These are phyloP conservation scores for Sphagnum tenellum DNA, from an alignment of 225 moss, liverwort and hornwort species.

Conservation along the genomic window DNA sequence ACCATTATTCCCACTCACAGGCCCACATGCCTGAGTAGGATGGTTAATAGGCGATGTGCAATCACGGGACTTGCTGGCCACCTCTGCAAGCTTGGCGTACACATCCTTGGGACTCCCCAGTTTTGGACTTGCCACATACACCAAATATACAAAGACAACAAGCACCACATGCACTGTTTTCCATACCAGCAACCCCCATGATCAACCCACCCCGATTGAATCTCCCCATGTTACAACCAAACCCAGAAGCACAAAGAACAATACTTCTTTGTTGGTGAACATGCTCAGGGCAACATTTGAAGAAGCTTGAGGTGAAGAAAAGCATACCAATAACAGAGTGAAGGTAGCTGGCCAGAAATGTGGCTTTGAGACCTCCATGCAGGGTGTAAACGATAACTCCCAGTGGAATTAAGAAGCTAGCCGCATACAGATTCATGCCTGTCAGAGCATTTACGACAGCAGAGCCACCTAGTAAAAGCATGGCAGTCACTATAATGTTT, in stretches of 20 bases:
- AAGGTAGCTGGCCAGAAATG: constrained; percentile 17
- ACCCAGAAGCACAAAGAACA: too few relatives aligned
- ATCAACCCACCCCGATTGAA: too few relatives aligned
- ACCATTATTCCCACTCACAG: constrained; percentile 19
- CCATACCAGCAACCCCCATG: too few relatives aligned
- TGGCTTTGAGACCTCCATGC: constrained; percentile 20
- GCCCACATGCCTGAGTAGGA: constrained; percentile 61
- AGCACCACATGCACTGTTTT: constrained; percentile 74
- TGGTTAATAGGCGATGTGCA: constrained; percentile 47
- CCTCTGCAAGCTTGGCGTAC: constrained; percentile 17
- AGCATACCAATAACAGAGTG: constrained; percentile 10
- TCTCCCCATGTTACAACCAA: too few relatives aligned
- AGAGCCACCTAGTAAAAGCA: background rate
- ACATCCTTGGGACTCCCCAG: constrained; percentile 75
- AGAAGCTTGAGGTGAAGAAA: too few relatives aligned
- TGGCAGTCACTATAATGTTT: background rate
- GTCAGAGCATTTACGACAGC: background rate
- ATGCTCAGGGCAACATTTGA: too few relatives aligned
- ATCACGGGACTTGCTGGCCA: constrained; percentile 19
- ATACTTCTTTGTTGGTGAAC: too few relatives aligned
- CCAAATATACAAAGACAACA: constrained; percentile 79
- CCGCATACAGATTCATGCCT: constrained; percentile 22
- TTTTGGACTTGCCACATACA: constrained; percentile 54
- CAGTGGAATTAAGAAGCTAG: constrained; percentile 13
- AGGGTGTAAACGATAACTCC: constrained; percentile 18